Evolutionary conservation across 768 basidiomycete genomes (phyloP).

Genomic region (Lentinus tigrinus): DNA sequence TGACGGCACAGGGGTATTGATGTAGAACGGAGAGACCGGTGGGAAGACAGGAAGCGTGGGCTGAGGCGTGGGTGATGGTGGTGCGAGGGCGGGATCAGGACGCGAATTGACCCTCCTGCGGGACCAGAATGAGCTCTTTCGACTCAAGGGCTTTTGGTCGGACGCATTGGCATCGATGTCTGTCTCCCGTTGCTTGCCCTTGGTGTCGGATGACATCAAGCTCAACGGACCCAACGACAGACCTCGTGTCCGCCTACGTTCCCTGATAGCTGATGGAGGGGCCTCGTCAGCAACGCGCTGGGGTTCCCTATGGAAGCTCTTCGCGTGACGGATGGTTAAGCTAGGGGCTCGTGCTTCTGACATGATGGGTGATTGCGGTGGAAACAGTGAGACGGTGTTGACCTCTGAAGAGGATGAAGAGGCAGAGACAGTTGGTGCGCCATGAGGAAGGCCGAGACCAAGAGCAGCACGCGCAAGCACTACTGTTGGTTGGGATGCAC

Average conservation of each 20-base stretch:
- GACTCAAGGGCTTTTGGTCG: constrained; percentile 42
- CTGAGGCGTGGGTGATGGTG: constrained; percentile 27
- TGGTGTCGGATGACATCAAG: constrained; percentile 37
- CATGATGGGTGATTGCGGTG: constrained; percentile 18
- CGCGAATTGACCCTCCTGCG: constrained; percentile 42
- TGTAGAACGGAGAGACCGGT: constrained; percentile 43
- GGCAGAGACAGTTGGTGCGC: constrained; percentile 40
- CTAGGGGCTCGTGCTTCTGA: constrained; percentile 18
- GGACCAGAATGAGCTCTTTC: constrained; percentile 68
- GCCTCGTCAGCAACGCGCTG: constrained; percentile 25
- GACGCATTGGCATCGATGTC: constrained; percentile 27
- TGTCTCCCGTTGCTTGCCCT: constrained; percentile 42
- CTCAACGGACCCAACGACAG: constrained; percentile 54
- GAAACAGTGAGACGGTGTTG: constrained; percentile 47
- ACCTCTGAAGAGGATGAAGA: constrained; percentile 46
- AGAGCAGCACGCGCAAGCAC: constrained; percentile 56
- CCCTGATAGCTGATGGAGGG: constrained; percentile 17
- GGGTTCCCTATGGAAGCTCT: constrained; percentile 49
- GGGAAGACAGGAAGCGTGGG: constrained; percentile 38
- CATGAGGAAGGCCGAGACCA: constrained; percentile 57
- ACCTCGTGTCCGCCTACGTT: constrained; percentile 45
- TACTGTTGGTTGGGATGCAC: constrained; percentile 32
- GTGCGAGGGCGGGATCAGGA: constrained; percentile 24
- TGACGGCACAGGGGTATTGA: constrained; percentile 30
- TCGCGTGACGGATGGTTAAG: constrained; percentile 43